Percentiles rank a stretch among this genome's conserved stretches.
Evolutionary conservation across 2,329 filamentous ascomycete species (phyloP).

Genomic region (Trichoderma pleuroti): DNA sequence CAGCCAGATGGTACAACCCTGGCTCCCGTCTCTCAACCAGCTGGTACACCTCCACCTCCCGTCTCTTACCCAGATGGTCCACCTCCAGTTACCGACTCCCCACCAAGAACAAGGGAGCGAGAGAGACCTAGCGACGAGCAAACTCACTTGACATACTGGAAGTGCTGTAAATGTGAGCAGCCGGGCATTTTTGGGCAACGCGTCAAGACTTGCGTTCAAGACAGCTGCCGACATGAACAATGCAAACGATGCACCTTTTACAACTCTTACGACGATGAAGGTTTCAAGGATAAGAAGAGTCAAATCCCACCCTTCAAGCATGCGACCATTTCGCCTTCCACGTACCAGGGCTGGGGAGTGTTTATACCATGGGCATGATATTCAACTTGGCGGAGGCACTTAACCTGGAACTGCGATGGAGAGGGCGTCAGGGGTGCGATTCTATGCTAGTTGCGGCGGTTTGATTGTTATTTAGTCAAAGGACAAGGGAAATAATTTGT

Average conservation of each 20-base stretch:
- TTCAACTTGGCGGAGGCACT: background rate
- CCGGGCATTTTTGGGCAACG: background rate
- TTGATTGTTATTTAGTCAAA: rapidly evolving
- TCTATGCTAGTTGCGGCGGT: rapidly evolving
- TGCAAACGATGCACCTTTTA: background rate
- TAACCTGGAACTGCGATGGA: background rate
- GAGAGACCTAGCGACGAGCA: background rate
- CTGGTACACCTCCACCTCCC: too few species aligned
- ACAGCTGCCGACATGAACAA: background rate
- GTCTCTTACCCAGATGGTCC: background rate
- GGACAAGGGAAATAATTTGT: rapidly evolving
- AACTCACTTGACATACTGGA: background rate
- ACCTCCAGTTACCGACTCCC: background rate
- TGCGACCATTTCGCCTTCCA: too few species aligned
- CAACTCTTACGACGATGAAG: background rate
- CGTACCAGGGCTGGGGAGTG: too few species aligned
- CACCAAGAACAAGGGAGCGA: background rate
- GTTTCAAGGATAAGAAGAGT: too few species aligned
- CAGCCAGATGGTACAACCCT: too few species aligned
- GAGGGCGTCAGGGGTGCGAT: background rate
- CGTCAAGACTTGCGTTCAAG: background rate
- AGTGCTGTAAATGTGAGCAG: background rate
- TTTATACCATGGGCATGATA: background rate
- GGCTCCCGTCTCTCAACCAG: too few species aligned
- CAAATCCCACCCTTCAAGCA: too few species aligned